Evolutionary conservation across 306 rosid species (phyloP), one percentile per base, ranked within the genome.

Genomic region (Boehmeria nivea): DNA sequence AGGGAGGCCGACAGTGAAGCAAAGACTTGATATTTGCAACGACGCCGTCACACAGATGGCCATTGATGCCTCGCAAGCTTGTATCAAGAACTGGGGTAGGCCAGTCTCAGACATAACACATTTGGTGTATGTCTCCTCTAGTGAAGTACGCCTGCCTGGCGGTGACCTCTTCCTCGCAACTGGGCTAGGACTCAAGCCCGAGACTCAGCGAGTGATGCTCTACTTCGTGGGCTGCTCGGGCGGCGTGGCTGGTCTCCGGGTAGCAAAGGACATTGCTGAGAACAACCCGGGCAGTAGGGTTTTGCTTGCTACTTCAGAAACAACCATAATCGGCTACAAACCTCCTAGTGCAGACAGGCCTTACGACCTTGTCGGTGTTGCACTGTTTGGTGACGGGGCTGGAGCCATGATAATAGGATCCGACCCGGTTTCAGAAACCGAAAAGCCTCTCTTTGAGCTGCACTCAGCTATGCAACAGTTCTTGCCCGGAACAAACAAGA

Each of bases 31-130:
- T 49, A 84, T 87, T 33, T 91, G 96, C 43, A 87, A 87, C 55
- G 61, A 75, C 23, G 98, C 98, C 18, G 96, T 87, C 36, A 91
- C 98, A 45, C 59, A 79, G 62, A 91, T 91, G 98, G 98, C 95
- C 18, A 61, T 84, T 28, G 95, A 87, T 72, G 98, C 98, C 17
- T 80, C 98, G 36, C 78, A 65, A 55, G 83, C 62, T 31, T 88
- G 96, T 69, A 67, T 91, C 63, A 75, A 81, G 60, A 84, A 67
- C 36, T 87, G 98, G 95, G 95, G 93, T 7, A 68, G 96, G 61
- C 71, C 84, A 0, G 60, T 69, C 59, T 81, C 93, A 37, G 89
- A 80, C 31, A 82, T 91, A 76, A 87, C 96, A 12, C 99, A 87
- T 59, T 57, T 91, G 21, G 86, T 82, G 54, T 91, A 87, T 60